These are phyloP conservation scores for Hypoxylon sp. DNA, from an alignment of 2,329 filamentous ascomycete species.

Conservation along the genomic window DNA sequence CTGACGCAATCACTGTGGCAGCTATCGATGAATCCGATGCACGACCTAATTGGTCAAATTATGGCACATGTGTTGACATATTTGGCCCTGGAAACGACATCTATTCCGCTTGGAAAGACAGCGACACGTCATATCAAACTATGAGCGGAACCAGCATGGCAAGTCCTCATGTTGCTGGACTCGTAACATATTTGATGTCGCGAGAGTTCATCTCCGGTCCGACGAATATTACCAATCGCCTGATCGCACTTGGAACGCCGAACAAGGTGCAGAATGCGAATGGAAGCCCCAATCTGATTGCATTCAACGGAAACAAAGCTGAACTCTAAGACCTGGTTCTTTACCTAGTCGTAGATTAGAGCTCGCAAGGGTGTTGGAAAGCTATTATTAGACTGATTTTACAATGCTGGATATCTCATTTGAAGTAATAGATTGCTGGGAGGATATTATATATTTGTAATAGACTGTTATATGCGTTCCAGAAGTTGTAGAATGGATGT, in stretches of 20 bases:
- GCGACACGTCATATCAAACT: conserved; percentile 39
- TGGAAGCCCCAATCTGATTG: conserved; percentile 49
- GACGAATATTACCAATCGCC: conserved; percentile 31
- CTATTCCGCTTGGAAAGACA: conserved; percentile 44
- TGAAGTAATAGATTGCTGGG: not conserved
- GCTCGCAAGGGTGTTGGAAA: not conserved
- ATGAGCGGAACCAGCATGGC: conserved; percentile 52
- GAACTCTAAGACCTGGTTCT: conserved; percentile 25
- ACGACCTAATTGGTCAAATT: conserved; percentile 49
- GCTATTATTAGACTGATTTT: not conserved
- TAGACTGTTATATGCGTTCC: too few relatives aligned
- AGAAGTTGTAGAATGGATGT: too few relatives aligned
- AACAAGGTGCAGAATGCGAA: conserved; percentile 45
- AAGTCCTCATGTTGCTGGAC: conserved; percentile 49
- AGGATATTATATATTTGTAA: not conserved
- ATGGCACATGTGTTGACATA: conserved; percentile 48
- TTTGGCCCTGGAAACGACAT: conserved; percentile 51
- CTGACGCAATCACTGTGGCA: conserved; percentile 49
- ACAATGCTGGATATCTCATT: not conserved
- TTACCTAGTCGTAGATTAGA: not conserved
- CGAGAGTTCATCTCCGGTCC: conserved; percentile 44
- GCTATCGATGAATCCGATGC: conserved; percentile 48
- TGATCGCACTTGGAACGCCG: conserved; percentile 44
- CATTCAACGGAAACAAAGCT: conserved; percentile 50
- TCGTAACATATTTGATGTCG: conserved; percentile 50